Evolutionary conservation across 139 green algal species (phyloP).

Genomic region (Picochlorum sp.): DNA sequence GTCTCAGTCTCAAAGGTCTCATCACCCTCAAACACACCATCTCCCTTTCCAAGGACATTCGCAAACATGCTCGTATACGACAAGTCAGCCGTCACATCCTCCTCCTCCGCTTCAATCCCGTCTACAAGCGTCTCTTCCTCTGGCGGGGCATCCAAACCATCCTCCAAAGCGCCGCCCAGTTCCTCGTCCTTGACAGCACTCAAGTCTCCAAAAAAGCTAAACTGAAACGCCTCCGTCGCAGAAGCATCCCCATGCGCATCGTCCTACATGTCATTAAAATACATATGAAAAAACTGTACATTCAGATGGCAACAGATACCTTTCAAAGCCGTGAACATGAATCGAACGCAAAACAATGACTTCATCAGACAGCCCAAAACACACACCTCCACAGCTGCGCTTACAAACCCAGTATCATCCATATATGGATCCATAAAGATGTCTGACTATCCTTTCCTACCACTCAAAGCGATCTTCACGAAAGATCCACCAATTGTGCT

Average conservation of each 20-base stretch:
- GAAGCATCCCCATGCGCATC: too few species aligned
- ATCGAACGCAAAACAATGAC: background rate
- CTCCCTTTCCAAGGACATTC: constrained; percentile 5
- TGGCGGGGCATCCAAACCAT: constrained; percentile 62
- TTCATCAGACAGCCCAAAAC: background rate
- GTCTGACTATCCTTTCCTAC: too few species aligned
- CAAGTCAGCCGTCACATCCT: constrained; percentile 15
- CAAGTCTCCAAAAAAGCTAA: constrained; percentile 62
- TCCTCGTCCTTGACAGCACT: constrained; percentile 15
- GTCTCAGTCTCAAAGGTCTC: background rate
- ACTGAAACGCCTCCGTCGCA: constrained; percentile 14
- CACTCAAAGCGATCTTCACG: too few species aligned
- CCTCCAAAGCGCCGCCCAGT: constrained; percentile 52
- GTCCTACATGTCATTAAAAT: too few species aligned
- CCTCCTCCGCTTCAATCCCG: background rate
- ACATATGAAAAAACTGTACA: too few species aligned
- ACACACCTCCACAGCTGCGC: constrained; percentile 1
- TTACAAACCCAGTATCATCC: constrained; percentile 22
- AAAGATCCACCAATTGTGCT: too few species aligned
- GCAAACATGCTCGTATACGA: constrained; percentile 56
- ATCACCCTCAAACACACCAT: background rate
- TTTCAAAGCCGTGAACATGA: too few species aligned
- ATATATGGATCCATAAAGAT: background rate
- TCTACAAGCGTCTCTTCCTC: constrained; percentile 23
- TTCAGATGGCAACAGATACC: too few species aligned